Evolutionary conservation across 177 flowering plant genomes (phyloP).

Genomic region (Vitis hybrid): DNA sequence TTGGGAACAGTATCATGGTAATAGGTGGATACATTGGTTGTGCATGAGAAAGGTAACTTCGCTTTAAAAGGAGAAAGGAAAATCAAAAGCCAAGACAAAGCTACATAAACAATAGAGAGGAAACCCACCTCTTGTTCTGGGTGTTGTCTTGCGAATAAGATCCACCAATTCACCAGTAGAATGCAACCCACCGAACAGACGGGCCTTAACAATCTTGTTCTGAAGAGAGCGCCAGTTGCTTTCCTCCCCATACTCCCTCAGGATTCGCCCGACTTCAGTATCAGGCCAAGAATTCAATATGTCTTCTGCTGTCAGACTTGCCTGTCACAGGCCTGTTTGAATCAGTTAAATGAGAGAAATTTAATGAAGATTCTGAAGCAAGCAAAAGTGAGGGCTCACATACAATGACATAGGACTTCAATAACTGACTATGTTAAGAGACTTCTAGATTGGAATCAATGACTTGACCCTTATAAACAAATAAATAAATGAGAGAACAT

Average conservation of each 20-base stretch:
- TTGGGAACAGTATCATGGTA: neutral
- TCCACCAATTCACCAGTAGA: constrained; percentile 67
- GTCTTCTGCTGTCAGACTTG: constrained; percentile 80
- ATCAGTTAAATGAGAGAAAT: constrained; percentile 35
- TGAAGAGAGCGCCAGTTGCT: constrained; percentile 79
- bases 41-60: neutral
- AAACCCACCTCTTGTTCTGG: constrained; percentile 41
- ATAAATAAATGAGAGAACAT: too few species aligned
- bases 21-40: neutral
- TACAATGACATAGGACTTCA: neutral
- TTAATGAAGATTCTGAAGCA: neutral
- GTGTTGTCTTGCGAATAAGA: constrained; percentile 49
- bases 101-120: neutral
- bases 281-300: constrained; percentile 92
- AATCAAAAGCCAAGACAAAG: neutral
- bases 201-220: constrained; percentile 72
- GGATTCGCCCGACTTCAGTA: constrained; percentile 72
- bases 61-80: neutral
- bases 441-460: too few species aligned
- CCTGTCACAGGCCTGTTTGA: constrained; percentile 67
- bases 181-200: constrained; percentile 76
- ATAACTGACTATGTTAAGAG: neutral
- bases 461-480: neutral
- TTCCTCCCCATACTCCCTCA: constrained; percentile 94
- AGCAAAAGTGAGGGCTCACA: neutral